Conservation (phyloP, 83 land plant genomes). For the Isoetes engelmannii region DNA sequence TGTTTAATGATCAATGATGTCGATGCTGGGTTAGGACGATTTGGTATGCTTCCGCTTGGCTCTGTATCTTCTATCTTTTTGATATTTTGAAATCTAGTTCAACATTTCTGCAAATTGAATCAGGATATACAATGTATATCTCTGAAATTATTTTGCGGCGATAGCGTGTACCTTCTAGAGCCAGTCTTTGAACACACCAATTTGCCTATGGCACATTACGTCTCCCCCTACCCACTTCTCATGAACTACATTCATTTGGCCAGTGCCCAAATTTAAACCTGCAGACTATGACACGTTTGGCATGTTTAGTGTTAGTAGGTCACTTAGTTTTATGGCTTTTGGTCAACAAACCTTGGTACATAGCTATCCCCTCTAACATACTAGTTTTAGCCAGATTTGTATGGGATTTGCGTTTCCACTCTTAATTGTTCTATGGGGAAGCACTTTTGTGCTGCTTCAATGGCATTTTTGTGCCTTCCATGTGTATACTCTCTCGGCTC, state of each 20-base stretch:
- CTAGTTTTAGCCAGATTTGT: no score
- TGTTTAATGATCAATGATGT: constrained; percentile 95
- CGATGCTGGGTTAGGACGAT: constrained; percentile 96
- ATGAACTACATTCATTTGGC: not conserved
- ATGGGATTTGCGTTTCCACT: no score
- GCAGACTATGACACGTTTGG: no score
- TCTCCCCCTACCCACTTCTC: not conserved
- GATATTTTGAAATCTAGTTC: not conserved
- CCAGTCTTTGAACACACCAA: not conserved
- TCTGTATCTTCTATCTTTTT: not conserved
- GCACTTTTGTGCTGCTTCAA: no score
- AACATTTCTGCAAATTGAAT: not conserved
- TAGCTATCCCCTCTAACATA: no score
- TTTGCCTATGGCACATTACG: not conserved
- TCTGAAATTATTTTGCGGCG: not conserved
- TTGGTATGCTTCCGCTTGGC: constrained; percentile 45
- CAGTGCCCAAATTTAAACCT: no score
- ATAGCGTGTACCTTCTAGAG: not conserved
- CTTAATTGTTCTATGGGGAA: no score
- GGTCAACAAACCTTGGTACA: no score
- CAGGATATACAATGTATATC: not conserved
- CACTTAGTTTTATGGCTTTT: no score
- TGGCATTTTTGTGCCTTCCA: no score
- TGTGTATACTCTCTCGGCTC: no score
- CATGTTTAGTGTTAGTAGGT: no score